Base-by-base conservation (phyloP, 2,329 filamentous ascomycete genomes). In the Colletotrichum coccodes region DNA sequence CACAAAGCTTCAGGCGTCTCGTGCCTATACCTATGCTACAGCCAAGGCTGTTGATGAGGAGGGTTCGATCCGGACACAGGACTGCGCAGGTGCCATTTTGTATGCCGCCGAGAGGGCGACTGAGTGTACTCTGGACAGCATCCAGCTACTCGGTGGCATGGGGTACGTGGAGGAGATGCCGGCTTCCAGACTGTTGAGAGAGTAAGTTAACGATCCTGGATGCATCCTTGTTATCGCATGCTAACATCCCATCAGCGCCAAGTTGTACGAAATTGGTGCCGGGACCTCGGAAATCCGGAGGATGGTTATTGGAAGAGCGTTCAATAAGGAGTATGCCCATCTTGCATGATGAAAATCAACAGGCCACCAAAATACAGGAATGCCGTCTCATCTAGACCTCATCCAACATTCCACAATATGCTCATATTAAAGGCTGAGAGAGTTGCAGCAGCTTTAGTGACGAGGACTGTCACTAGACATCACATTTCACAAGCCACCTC, bases 131-230 rank as follows among this genome's bases (percentile, higher is more conserved):
- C 86, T 97, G 34, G 95, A 98, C 81, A 93, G 92, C 52, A 93
- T 98, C 68, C 96, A 99, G 81, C 86, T 97, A 68, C 88, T 99
- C 76, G 96, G 96, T 21, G 96, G 95, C 0, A 98, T 95, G 89
- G 95, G 95, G 4, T 98, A 98, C 77, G 90, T 97, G 73, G 97
- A 98, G 79, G 96, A 99, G 82, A 94, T 98, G 83, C 91, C 94
- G 0, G 95, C 94, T 0, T 97, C 95, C 26, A 86, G 95, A 72
- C 86, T 98, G 72, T 81, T 98, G 74, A 83, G 96, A 76, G 89
- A 91, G 86, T 88, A 74, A 83, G 86, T 82, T 60, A 56, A n/a
- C 9, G 18, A n/a, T 30, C 5, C 12, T 4, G 34, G 11, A 18
- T n/a, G n/a, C n/a, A n/a, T n/a, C n/a, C n/a, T n/a, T n/a, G n/a